Percentiles rank a stretch among this genome's conserved stretches.
Evolutionary conservation across 176 grass and related monocot species (phyloP).

Genomic region (Carex littledalei): DNA sequence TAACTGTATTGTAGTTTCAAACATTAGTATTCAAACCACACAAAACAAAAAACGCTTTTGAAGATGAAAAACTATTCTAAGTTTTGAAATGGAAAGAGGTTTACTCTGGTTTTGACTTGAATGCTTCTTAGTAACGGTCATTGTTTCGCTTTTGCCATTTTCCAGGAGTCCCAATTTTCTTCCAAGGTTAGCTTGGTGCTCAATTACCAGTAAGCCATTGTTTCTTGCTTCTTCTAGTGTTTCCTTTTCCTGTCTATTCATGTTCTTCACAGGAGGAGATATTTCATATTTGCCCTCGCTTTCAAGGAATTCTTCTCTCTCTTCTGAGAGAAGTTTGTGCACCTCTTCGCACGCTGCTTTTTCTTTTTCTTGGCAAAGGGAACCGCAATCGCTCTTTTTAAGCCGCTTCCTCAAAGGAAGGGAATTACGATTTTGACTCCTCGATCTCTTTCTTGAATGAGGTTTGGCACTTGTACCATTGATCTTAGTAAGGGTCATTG

Average conservation of each 20-base stretch:
- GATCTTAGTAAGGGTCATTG: background rate
- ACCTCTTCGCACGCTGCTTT: background rate
- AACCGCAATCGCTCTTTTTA: too few relatives aligned
- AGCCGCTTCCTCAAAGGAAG: too few relatives aligned
- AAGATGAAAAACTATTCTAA: background rate
- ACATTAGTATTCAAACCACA: too few relatives aligned
- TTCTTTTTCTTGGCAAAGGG: background rate
- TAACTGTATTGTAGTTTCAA: conserved; percentile 3
- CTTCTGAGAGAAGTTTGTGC: background rate
- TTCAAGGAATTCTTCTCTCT: background rate
- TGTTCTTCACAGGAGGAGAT: background rate
- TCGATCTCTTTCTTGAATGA: too few relatives aligned
- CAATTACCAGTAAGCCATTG: background rate
- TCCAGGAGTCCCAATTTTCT: background rate
- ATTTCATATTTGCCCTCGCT: background rate
- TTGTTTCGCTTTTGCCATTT: background rate
- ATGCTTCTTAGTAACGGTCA: background rate
- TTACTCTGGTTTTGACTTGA: background rate
- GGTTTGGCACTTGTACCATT: too few relatives aligned
- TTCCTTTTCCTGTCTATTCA: background rate
- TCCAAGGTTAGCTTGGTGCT: background rate
- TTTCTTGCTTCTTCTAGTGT: background rate
- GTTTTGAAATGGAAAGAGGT: background rate
- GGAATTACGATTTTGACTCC: too few relatives aligned
- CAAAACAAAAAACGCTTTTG: too few relatives aligned